These are phyloP conservation scores for Monilinia laxa DNA, from an alignment of 2,329 filamentous ascomycete genomes.

Conservation along the genomic window DNA sequence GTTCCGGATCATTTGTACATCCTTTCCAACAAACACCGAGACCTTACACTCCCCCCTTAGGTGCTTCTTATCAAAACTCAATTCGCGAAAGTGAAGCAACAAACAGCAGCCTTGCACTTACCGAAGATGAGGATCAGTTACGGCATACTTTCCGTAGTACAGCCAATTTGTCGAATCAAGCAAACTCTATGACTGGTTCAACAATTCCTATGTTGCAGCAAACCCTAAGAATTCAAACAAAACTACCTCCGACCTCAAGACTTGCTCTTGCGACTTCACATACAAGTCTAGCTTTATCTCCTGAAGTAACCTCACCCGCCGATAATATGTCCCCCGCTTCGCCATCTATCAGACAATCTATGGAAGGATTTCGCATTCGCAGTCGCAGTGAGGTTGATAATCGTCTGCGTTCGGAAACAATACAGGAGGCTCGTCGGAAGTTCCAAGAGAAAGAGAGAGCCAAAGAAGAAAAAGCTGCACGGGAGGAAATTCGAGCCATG, in stretches of 20 bases:
- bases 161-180: slow-evolving; percentile 35
- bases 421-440: slow-evolving; percentile 60
- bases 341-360: slow-evolving; percentile 57
- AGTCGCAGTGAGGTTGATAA: slow-evolving; percentile 60
- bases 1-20: slow-evolving; percentile 53
- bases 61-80: slow-evolving; percentile 54
- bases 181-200: slow-evolving; percentile 29
- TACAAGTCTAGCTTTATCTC: slow-evolving; percentile 31
- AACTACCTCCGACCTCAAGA: slow-evolving; percentile 32
- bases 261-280: slow-evolving; percentile 36
- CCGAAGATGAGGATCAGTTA: slow-evolving; percentile 39
- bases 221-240: slow-evolving; percentile 37
- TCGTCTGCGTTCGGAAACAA: slow-evolving; percentile 54
- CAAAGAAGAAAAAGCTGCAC: slow-evolving; percentile 63
- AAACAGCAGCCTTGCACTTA: slow-evolving; percentile 41
- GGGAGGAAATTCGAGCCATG: slow-evolving; percentile 56
- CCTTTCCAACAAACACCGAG: slow-evolving; percentile 65
- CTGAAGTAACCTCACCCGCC: slow-evolving; percentile 27
- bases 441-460: slow-evolving; percentile 61
- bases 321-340: slow-evolving; percentile 41
- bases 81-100: slow-evolving; percentile 53
- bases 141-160: slow-evolving; percentile 33
- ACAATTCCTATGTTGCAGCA: slow-evolving; percentile 29
- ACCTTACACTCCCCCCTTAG: slow-evolving; percentile 57
- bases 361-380: slow-evolving; percentile 62